A percentile compares a stretch with the other conserved stretches of the same genome.
phyloP scores from a whole-genome alignment of 208 protist species.

The Endotrypanum monterogeii region DNA sequence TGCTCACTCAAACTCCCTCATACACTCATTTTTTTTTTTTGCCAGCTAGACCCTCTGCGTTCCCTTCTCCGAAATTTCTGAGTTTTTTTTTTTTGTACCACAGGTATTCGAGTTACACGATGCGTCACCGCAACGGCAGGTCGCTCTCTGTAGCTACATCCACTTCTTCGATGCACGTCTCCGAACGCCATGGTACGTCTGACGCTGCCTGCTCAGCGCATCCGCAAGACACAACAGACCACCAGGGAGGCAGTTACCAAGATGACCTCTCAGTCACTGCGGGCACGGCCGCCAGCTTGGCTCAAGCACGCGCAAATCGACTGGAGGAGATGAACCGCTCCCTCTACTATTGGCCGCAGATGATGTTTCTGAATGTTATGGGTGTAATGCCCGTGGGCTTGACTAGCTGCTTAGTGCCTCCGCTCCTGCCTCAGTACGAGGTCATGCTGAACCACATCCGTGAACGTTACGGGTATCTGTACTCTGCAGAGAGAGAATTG shows the following conservation, averaged over 20 bases:
- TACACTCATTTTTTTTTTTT: not conserved
- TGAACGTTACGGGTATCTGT: conserved; percentile 33
- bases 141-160: not conserved
- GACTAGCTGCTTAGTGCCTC: conserved; percentile 27
- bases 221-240: not conserved
- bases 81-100: not conserved
- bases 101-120: not conserved
- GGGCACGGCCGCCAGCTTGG: not conserved
- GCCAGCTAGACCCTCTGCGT: not conserved
- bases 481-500: conserved; percentile 10
- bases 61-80: not conserved
- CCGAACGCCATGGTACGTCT: not conserved
- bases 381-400: conserved; percentile 33
- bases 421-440: conserved; percentile 16
- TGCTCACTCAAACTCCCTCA: not conserved
- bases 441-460: conserved; percentile 30
- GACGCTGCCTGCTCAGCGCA: not conserved
- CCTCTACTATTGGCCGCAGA: conserved; percentile 23
- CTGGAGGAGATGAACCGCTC: conserved; percentile 29
- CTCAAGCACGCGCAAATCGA: conserved; percentile 16
- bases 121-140: conserved; percentile 9
- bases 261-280: not conserved
- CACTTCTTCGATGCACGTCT: not conserved
- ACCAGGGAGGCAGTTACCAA: not conserved
- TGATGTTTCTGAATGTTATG: conserved; percentile 35